Conservation (phyloP, 2,329 filamentous ascomycete genomes). For the Fusarium lyarnte region DNA sequence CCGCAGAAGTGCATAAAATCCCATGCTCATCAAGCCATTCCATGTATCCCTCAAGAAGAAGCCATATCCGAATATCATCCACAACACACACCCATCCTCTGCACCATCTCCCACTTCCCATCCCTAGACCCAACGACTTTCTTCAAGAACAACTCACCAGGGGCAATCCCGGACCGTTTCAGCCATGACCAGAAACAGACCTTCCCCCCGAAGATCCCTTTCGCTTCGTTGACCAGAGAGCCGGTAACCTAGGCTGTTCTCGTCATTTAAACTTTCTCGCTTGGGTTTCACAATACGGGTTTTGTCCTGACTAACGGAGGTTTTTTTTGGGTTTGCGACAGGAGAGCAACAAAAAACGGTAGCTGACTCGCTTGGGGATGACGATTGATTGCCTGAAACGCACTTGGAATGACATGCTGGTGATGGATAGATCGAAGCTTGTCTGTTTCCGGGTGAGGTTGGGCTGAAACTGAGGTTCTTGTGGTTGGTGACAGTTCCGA, state of each 20-base stretch:
- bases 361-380: slow-evolving; percentile 4
- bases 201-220: slow-evolving; percentile 19
- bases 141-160: neutral
- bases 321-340: neutral
- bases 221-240: slow-evolving; percentile 35
- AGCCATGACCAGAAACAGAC: slow-evolving; percentile 37
- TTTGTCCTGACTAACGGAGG: slow-evolving; percentile 8
- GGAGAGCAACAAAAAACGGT: neutral
- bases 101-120: neutral
- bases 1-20: slow-evolving; percentile 15
- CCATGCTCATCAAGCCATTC: neutral
- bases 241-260: slow-evolving; percentile 33
- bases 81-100: neutral
- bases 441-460: neutral
- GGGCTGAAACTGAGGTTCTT: slow-evolving; percentile 10
- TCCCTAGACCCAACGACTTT: slow-evolving; percentile 4
- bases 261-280: slow-evolving; percentile 32
- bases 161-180: slow-evolving; percentile 26
- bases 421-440: slow-evolving; percentile 6
- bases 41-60: neutral
- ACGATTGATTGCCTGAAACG: neutral
- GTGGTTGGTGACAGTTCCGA: neutral
- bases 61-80: slow-evolving; percentile 7
- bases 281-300: slow-evolving; percentile 31
- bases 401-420: neutral